Evolutionary conservation across 768 basidiomycete species (phyloP), one percentile per base, ranked within the genome.

Genomic region (Cystobasidium onofrii): DNA sequence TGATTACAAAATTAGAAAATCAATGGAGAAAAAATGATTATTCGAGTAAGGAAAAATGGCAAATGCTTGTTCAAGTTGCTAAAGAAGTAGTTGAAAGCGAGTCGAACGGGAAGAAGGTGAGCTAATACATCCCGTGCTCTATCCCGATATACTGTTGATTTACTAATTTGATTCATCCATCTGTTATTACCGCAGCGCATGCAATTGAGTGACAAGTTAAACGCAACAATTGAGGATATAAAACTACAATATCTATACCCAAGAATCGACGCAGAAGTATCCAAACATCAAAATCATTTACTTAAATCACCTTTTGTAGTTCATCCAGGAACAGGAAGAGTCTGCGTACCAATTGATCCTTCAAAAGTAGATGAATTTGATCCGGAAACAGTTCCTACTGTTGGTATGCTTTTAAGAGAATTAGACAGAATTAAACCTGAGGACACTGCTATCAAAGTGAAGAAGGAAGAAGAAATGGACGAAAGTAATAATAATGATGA

Each of bases 241-340:
- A 84, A 96, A 60, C 83, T 99, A 15, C 89, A 92, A 77, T 97
- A 96, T 81, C 95, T 90, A 0, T 99, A 98, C 81, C 95, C 95
- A 0, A 88, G 96, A 15, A 86, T 99, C 67, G 96, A 99, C 81
- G 90, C 90, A 17, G 96, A 99, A 81, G 96, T 99, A 33, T 94
- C 93, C 1, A 95, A 98, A 79, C 91, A 94, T 79, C 86, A 93
- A 63, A 98, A 99, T 83, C 96, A 99, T 84, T 85, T 99, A 83
- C 86, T 99, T 67, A 99, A 99, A 82, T 89, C 92, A 25, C 96
- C 96, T 0, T 99, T 99, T 82, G 96, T 94, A 80, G 84, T 98
- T 0, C 96, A 99, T 81, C 96, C 96, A 0, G 91, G 91, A 76
- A 99, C 96, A 1, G 96, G 95, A 0, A 87, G 92, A 34, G 87